Base-by-base conservation (phyloP, 228 moss, liverwort and hornwort genomes). In the Sphagnum magellanicum region DNA sequence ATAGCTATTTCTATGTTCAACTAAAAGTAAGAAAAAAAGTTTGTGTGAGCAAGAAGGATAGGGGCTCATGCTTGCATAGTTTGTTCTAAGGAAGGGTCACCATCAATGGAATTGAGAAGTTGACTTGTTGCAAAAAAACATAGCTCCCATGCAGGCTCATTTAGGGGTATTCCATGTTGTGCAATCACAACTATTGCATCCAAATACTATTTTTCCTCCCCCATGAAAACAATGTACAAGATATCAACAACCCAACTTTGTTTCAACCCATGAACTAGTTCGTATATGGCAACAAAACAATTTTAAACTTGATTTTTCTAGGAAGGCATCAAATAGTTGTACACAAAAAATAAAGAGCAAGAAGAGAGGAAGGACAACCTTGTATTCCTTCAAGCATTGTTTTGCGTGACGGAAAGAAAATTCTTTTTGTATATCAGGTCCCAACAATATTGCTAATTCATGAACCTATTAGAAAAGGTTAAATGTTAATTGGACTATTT, bases 381-480 rank as follows among this genome's bases (percentile, higher is more conserved):
- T 83, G 16, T 89, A 68, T 57, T 78, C 74, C 49, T 87, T 79
- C 60, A 92, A 73, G 61, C 82, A 92, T 70, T 87, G 81, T 55
- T 81, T 86, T 64, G 98, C 93, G 71, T 98, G 98, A 52, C 83
- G 87, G 71, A 92, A 61, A 16, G 98, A 98, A 71, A 87, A 93
- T 2, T 80, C 82, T 63, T 86, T 89, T 73, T 84, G 72, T 74
- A 81, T 84, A 65, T 84, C 82, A 11, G 81, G 75, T 63, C 98
- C 94, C 76, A 98, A 79, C 66, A 92, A 78, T 48, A 75, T 59
- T 48, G 98, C 88, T 55, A 92, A 63, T 59, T 92, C 98, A 79
- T 98, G 98, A 60, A 90, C 98, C 98, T 98, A 81, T 32, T 7
- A 63, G 16, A 49, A 66, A 50, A 68, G 62, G 15, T 4, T 15